Evolutionary conservation across 495 filamentous ascomycete genomes (phyloP).

Genomic region (Neurospora tetraspora): DNA sequence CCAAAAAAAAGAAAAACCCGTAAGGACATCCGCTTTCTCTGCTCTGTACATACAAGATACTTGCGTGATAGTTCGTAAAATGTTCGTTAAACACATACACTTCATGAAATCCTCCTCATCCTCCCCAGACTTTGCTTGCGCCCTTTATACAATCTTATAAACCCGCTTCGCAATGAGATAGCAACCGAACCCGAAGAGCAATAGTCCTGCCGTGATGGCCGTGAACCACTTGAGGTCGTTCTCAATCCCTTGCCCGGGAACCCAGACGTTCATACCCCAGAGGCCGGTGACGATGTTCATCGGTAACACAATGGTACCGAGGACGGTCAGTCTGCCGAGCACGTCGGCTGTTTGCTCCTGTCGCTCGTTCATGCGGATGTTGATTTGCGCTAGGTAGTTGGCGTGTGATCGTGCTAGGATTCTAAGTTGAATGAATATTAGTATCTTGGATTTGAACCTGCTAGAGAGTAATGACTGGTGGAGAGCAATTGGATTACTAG

Average conservation of each 20-base stretch:
- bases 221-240: conserved; percentile 47
- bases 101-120: neutral
- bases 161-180: conserved; percentile 74
- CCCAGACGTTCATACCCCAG: conserved; percentile 98
- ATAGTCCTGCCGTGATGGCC: conserved; percentile 61
- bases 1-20: neutral
- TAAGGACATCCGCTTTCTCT: neutral
- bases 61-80: neutral
- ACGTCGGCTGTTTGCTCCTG: conserved; percentile 93
- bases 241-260: conserved; percentile 70
- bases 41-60: neutral
- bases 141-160: conserved; percentile 40
- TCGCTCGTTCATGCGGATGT: conserved; percentile 95
- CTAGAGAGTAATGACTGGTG: neutral
- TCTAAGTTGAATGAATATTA: conserved; percentile 32
- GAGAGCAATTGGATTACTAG: neutral
- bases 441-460: neutral
- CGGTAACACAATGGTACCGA: conserved; percentile 92
- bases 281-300: conserved; percentile 98
- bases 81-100: neutral
- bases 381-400: conserved; percentile 89
- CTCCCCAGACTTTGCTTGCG: too few relatives aligned
- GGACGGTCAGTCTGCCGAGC: conserved; percentile 85
- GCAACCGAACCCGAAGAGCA: conserved; percentile 68
- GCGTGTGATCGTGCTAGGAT: conserved; percentile 85